Conservation (phyloP, 805 yeast genomes). For the Saccharomycopsis microspora region DNA sequence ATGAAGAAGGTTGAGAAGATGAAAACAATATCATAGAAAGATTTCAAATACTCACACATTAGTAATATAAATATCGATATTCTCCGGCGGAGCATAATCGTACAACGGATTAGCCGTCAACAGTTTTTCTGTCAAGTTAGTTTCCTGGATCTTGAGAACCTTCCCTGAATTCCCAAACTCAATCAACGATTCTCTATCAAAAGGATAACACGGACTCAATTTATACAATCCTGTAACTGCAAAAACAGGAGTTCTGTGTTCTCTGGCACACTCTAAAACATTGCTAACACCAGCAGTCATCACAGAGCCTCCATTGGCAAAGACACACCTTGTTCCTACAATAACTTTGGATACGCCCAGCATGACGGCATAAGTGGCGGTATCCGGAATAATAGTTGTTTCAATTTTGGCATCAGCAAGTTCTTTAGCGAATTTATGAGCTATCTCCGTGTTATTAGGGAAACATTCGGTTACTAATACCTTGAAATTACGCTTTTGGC, state of each 20-base stretch:
- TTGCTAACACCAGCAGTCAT: slow-evolving; percentile 86
- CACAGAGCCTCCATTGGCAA: slow-evolving; percentile 93
- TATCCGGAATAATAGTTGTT: slow-evolving; percentile 84
- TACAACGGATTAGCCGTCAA: slow-evolving; percentile 80
- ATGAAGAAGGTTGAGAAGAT: background rate
- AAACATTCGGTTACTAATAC: slow-evolving; percentile 86
- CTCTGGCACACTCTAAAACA: slow-evolving; percentile 93
- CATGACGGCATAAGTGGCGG: slow-evolving; percentile 91
- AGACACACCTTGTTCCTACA: slow-evolving; percentile 83
- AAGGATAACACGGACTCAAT: slow-evolving; percentile 86
- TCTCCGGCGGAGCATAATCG: slow-evolving; percentile 89
- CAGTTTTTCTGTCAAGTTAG: slow-evolving; percentile 55
- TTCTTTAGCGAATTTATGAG: slow-evolving; percentile 70
- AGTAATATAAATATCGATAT: slow-evolving; percentile 87
- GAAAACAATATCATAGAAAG: background rate
- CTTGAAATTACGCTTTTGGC: slow-evolving; percentile 81
- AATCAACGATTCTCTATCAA: slow-evolving; percentile 68
- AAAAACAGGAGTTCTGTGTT: slow-evolving; percentile 91
- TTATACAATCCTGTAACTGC: slow-evolving; percentile 92
- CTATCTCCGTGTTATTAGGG: slow-evolving; percentile 74
- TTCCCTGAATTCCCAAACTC: slow-evolving; percentile 93
- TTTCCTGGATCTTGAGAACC: slow-evolving; percentile 67
- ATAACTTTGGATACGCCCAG: slow-evolving; percentile 94
- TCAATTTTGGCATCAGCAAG: slow-evolving; percentile 81
- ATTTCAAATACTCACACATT: slow-evolving; percentile 85